Conservation (phyloP, 23 red algal species). For the Gracilaria domingensis region DNA sequence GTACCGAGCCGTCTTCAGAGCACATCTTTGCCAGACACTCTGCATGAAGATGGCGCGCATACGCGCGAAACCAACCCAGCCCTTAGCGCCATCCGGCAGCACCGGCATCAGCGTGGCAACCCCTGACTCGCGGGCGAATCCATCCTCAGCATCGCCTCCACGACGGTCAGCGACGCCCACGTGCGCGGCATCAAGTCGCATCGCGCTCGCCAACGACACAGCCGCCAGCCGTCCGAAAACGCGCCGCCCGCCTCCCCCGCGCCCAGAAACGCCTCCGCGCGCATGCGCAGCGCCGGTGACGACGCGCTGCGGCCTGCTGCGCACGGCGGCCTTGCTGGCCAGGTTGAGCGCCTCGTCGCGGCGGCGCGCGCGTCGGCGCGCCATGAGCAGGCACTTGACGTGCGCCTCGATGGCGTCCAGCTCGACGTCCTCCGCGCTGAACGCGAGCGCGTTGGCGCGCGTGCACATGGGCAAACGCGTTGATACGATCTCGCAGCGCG, state of each 20-base stretch:
- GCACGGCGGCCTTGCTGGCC: conserved; percentile 23
- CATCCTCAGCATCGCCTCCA: conserved; percentile 50
- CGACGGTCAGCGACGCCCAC: conserved; percentile 19
- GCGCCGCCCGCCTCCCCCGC: conserved; percentile 11
- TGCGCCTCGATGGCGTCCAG: conserved; percentile 53
- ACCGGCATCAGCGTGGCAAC: conserved; percentile 1
- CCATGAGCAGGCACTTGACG: neutral
- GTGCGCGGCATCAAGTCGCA: conserved; percentile 51
- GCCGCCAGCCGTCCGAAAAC: conserved; percentile 38
- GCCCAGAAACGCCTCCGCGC: conserved; percentile 44
- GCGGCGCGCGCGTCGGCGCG: conserved; percentile 24
- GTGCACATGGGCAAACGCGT: conserved; percentile 3
- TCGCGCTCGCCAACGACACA: conserved; percentile 42
- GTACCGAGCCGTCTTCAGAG: neutral
- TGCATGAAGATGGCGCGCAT: conserved; percentile 40
- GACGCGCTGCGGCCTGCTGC: conserved; percentile 18
- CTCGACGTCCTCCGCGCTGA: conserved; percentile 25
- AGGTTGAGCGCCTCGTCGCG: conserved; percentile 44
- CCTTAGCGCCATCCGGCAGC: conserved; percentile 15
- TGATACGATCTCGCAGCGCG: conserved; percentile 8
- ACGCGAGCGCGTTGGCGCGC: neutral
- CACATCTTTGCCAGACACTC: conserved; percentile 33
- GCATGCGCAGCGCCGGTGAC: conserved; percentile 29
- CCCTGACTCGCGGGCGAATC: neutral
- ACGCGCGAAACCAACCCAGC: conserved; percentile 45